Evolutionary conservation across 352 stramenopile species (phyloP), one percentile per base, ranked within the genome.

Genomic region (Blastocystis sp.): DNA sequence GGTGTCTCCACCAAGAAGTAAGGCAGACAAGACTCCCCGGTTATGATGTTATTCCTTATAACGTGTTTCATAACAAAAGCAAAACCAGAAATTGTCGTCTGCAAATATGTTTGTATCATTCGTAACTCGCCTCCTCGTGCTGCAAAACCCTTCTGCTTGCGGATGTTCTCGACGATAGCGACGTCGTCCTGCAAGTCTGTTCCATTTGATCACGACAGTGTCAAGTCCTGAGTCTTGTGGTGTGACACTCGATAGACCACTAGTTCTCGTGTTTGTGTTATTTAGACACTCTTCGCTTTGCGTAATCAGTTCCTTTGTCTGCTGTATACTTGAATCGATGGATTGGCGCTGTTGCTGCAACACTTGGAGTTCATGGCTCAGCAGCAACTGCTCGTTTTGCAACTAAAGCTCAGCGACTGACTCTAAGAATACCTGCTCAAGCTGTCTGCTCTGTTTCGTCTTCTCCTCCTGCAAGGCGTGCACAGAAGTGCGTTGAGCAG

Each of bases 1-100:
- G 77, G 77, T 88, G 77, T 88, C 23, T 76, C 77, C 37, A 37
- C 62, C 66, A 88, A 88, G 77, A 84, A 84, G 73, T 84, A 84
- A 68, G 34, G 23, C 34, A 45, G 43, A 13, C 8, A 55, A 55
- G 20, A 53, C 29, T n/a, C 26, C 5, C 29, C 29, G 29, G 29
- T 29, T 37, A 8, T 15, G 18, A 47, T 84, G 73, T 61, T 84
- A 66, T 84, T 68, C 56, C 41, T 62, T 11, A 47, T 84, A 2
- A 18, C 43, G 34, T 84, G 9, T 80, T 34, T 84, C 23, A n/a
- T 47, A 84, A 66, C 43, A 84, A 66, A 66, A 9, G 29, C n/a
- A 39, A 8, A 23, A 84, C 73, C 73, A 84, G 26, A 84, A 84
- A 18, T 8, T 23, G 39, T 84, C 54, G 41, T 84, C 73, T 20